These are phyloP conservation scores for Panicum miliaceum DNA, from an alignment of 176 grass and related monocot genomes.

Conservation along the genomic window DNA sequence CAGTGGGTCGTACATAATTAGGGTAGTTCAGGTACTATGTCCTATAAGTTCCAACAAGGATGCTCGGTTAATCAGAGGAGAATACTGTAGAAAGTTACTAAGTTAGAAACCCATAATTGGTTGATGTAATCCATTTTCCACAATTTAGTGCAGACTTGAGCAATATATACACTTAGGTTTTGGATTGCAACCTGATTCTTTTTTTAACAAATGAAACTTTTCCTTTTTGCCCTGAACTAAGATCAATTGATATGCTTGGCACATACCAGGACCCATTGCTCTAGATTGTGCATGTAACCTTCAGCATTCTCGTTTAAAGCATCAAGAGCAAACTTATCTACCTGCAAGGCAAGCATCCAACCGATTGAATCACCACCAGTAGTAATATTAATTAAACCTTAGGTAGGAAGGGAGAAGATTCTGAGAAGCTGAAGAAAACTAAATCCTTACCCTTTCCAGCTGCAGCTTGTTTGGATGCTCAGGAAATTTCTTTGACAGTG, in stretches of 20 bases:
- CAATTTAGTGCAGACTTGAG: not conserved
- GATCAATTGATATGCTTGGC: conserved; percentile 3
- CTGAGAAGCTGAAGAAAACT: not conserved
- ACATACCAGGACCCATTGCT: conserved; percentile 90
- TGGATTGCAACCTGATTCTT: conserved; percentile 2
- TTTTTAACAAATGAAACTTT: not conserved
- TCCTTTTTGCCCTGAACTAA: conserved; percentile 8
- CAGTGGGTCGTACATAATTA: not conserved
- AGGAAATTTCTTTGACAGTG: conserved; percentile 93
- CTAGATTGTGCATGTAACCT: conserved; percentile 92
- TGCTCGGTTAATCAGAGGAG: not conserved
- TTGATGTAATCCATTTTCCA: conserved; percentile 8
- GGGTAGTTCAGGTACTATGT: not conserved
- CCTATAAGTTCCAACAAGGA: not conserved
- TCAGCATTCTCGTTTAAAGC: conserved; percentile 93
- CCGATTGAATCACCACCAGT: not conserved
- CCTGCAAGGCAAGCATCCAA: conserved; percentile 53
- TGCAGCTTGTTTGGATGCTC: conserved; percentile 97
- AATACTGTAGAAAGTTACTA: not conserved
- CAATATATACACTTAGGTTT: conserved; percentile 6
- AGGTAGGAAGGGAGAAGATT: not conserved
- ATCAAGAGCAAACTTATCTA: conserved; percentile 95
- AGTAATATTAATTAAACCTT: conserved; percentile 23
- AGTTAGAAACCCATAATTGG: not conserved
- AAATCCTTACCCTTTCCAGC: conserved; percentile 70